Evolutionary conservation across 768 basidiomycete species (phyloP).

Genomic region (Amanita polypyramis): DNA sequence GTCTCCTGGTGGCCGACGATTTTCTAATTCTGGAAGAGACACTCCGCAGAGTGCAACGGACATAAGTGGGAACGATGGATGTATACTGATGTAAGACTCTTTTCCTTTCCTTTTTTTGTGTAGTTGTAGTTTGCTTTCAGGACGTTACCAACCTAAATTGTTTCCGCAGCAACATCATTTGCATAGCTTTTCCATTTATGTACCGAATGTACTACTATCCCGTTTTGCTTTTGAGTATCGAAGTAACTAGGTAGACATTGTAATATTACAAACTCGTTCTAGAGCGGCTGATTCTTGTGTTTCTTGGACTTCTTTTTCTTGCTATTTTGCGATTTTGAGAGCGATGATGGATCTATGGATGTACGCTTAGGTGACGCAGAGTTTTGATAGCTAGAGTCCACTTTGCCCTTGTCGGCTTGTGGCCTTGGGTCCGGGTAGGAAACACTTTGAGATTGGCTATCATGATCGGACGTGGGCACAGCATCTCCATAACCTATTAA

Average conservation of each 20-base stretch:
- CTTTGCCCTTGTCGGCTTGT: slow-evolving; percentile 10
- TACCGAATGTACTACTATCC: slow-evolving; percentile 5
- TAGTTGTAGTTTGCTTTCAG: slow-evolving; percentile 5
- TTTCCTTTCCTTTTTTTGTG: slow-evolving; percentile 10
- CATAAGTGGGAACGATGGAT: slow-evolving; percentile 43
- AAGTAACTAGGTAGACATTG: slow-evolving; percentile 4
- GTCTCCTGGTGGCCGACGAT: slow-evolving; percentile 40
- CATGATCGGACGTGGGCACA: background rate
- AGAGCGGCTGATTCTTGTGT: slow-evolving; percentile 22
- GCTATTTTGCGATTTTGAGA: slow-evolving; percentile 11
- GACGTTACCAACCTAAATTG: background rate
- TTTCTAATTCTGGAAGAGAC: slow-evolving; percentile 28
- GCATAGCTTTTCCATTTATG: slow-evolving; percentile 6
- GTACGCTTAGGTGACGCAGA: background rate
- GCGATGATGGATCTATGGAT: slow-evolving; percentile 4
- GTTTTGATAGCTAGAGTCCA: slow-evolving; percentile 8
- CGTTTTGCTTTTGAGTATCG: background rate
- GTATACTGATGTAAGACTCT: slow-evolving; percentile 51
- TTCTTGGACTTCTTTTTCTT: slow-evolving; percentile 18
- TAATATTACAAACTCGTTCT: background rate
- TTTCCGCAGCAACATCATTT: background rate
- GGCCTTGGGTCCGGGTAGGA: background rate
- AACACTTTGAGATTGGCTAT: background rate
- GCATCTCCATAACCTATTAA: slow-evolving; percentile 28
- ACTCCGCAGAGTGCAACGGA: slow-evolving; percentile 39